Percentiles rank a stretch among this genome's conserved stretches.
phyloP scores from a whole-genome alignment of 1,139 yeast genomes.

The Pichiaceae sp. region DNA sequence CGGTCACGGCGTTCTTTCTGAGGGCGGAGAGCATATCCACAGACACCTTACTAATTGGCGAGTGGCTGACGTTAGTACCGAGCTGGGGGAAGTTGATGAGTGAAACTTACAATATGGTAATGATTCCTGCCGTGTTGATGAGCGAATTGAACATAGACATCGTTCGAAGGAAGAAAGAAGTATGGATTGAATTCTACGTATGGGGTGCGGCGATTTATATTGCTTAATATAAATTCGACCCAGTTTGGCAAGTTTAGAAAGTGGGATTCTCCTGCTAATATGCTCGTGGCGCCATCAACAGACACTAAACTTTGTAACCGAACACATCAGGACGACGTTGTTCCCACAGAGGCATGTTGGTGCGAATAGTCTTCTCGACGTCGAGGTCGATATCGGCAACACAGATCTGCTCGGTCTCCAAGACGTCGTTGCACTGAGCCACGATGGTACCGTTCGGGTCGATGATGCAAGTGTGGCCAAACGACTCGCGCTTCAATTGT shows the following conservation, averaged over 20 bases:
- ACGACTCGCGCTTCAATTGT: conserved; percentile 34
- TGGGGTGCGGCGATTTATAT: too few relatives aligned
- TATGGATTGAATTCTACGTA: too few relatives aligned
- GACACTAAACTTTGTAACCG: conserved; percentile 24
- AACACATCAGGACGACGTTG: conserved; percentile 63
- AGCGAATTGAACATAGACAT: conserved; percentile 27
- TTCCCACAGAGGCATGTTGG: conserved; percentile 64
- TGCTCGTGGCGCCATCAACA: too few relatives aligned
- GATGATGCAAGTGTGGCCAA: conserved; percentile 78
- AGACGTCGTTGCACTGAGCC: conserved; percentile 46
- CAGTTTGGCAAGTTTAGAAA: too few relatives aligned
- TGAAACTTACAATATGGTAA: conserved; percentile 24
- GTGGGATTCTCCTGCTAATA: too few relatives aligned
- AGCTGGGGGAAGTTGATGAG: background rate
- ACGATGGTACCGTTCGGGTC: conserved; percentile 89
- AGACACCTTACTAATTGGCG: conserved; percentile 13
- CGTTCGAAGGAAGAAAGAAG: background rate
- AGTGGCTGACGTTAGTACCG: conserved; percentile 8
- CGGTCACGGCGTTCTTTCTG: conserved; percentile 5
- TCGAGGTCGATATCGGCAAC: conserved; percentile 64
- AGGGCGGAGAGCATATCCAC: conserved; percentile 7
- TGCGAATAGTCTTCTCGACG: conserved; percentile 40
- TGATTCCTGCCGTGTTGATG: conserved; percentile 22
- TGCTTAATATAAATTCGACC: too few relatives aligned
- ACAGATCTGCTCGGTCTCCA: conserved; percentile 34